Evolutionary conservation across 163 green algal genomes (phyloP).

Genomic region (Scenedesmus sp.): DNA sequence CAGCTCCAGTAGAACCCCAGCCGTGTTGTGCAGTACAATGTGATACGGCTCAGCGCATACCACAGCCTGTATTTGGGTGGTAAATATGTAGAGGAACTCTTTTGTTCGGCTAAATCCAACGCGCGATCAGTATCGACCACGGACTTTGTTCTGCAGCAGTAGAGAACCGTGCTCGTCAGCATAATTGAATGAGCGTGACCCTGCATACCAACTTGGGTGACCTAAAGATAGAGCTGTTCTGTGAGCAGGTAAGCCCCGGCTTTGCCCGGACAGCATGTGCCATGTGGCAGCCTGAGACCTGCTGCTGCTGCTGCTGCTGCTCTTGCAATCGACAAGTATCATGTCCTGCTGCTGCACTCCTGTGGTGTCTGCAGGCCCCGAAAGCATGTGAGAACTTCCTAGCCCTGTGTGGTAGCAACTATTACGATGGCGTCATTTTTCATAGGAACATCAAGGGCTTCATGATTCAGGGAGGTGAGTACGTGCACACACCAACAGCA

Average conservation of each 20-base stretch:
- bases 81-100: background rate
- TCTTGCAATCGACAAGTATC: background rate
- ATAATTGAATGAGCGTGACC: constrained; percentile 79
- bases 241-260: constrained; percentile 81
- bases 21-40: too few species aligned
- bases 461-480: constrained; percentile 88
- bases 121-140: background rate
- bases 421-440: constrained; percentile 95
- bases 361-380: constrained; percentile 67
- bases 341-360: background rate
- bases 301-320: background rate
- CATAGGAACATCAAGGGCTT: constrained; percentile 97
- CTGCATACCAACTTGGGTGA: constrained; percentile 95
- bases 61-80: background rate
- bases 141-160: background rate
- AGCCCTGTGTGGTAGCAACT: constrained; percentile 89
- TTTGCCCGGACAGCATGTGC: background rate
- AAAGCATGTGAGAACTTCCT: constrained; percentile 94
- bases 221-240: constrained; percentile 97
- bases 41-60: too few species aligned
- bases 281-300: background rate
- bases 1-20: too few species aligned
- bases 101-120: background rate
- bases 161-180: background rate
- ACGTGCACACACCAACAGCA: background rate